phyloP scores from a whole-genome alignment of 805 yeast species.

The Myxozyma monticola region DNA sequence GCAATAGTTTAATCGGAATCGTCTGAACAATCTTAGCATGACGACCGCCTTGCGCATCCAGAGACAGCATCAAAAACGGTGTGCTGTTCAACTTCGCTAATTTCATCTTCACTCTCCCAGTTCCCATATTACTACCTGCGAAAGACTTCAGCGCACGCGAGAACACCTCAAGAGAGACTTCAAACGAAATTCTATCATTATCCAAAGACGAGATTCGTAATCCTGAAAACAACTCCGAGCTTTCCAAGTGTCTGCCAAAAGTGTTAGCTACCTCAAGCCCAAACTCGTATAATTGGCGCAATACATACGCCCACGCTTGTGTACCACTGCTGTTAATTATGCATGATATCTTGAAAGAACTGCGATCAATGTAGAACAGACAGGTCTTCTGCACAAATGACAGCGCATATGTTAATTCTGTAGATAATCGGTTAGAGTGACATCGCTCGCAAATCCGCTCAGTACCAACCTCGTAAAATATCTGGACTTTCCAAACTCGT shows the following conservation, averaged over 20 bases:
- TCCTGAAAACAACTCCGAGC: constrained; percentile 9
- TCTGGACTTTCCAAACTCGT: constrained; percentile 1
- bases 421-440: not conserved
- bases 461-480: constrained; percentile 6
- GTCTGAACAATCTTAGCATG: constrained; percentile 37
- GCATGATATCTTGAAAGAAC: constrained; percentile 52
- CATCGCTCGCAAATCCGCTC: not conserved
- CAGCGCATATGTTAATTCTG: constrained; percentile 51
- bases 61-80: constrained; percentile 56
- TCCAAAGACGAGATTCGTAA: constrained; percentile 35
- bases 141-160: constrained; percentile 56
- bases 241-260: constrained; percentile 12
- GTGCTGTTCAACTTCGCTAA: constrained; percentile 40
- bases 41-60: constrained; percentile 43
- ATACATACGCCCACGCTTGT: constrained; percentile 55
- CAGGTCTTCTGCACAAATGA: constrained; percentile 55
- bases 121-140: constrained; percentile 43
- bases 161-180: constrained; percentile 61
- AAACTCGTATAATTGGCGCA: not conserved
- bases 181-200: constrained; percentile 58
- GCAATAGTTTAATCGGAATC: constrained; percentile 67
- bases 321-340: constrained; percentile 53
- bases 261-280: too few species aligned
- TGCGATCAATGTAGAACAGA: constrained; percentile 55
- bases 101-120: constrained; percentile 27